Evolutionary conservation across 768 basidiomycete species (phyloP).

Genomic region (Xerocomus spinulosus): DNA sequence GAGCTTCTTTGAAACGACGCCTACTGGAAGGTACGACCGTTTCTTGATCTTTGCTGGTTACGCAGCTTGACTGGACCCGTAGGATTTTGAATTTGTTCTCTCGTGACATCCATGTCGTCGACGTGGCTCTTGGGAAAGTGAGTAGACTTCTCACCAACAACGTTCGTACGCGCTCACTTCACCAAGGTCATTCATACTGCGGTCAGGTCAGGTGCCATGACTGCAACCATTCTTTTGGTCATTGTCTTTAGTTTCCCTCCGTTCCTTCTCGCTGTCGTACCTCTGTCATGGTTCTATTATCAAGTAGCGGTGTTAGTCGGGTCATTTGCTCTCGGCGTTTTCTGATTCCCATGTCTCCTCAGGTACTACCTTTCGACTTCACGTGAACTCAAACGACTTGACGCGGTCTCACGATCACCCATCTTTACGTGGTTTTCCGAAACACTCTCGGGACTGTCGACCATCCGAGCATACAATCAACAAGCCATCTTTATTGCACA

Average conservation of each 20-base stretch:
- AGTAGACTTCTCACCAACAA: not conserved
- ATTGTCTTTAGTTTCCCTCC: constrained; percentile 79
- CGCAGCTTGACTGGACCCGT: not conserved
- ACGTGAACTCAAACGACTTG: constrained; percentile 82
- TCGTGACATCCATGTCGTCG: not conserved
- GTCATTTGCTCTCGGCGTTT: not conserved
- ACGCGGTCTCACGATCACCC: constrained; percentile 84
- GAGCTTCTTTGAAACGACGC: constrained; percentile 87
- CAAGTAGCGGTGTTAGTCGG: constrained; percentile 67
- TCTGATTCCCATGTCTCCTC: not conserved
- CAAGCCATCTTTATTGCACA: constrained; percentile 62
- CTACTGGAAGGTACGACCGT: constrained; percentile 62
- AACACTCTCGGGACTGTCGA: constrained; percentile 67
- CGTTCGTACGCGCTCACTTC: too few species aligned
- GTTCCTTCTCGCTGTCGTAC: constrained; percentile 71
- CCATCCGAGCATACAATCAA: constrained; percentile 78
- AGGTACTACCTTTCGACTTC: constrained; percentile 87
- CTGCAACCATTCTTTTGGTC: constrained; percentile 60
- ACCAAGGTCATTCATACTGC: constrained; percentile 58
- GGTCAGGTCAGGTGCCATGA: constrained; percentile 57
- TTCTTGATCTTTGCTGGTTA: not conserved
- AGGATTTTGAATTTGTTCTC: constrained; percentile 52
- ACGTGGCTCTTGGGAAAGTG: not conserved
- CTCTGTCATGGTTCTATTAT: constrained; percentile 74
- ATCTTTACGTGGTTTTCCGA: constrained; percentile 90